Conservation (phyloP, 345 rosid genomes). For the Abelmoschus esculentus region DNA sequence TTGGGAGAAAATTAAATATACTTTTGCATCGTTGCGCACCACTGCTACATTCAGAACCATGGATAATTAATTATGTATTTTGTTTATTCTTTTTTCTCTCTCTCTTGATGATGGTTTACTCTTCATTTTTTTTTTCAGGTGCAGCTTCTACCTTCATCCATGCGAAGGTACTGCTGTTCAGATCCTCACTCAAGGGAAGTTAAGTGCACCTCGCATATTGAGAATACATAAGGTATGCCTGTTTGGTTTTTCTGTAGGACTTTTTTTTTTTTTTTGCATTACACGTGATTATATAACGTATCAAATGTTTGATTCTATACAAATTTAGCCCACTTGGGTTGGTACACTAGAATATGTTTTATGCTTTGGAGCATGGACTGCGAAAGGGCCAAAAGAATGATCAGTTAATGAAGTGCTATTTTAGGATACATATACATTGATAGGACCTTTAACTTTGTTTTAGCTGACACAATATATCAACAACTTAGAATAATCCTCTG, state of each 20-base stretch:
- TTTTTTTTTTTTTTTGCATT: not conserved
- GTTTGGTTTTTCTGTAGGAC: conserved; percentile 7
- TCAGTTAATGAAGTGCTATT: not conserved
- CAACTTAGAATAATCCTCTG: not conserved
- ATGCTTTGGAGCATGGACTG: not conserved
- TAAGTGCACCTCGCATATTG: conserved; percentile 96
- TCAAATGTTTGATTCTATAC: not conserved
- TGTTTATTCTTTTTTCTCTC: not conserved
- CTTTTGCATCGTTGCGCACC: not conserved
- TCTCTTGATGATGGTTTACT: not conserved
- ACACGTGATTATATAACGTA: not conserved
- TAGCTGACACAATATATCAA: not conserved
- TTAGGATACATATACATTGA: not conserved
- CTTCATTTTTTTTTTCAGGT: conserved; percentile 42
- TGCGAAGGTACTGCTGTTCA: conserved; percentile 80
- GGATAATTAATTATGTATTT: not conserved
- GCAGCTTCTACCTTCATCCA: conserved; percentile 93
- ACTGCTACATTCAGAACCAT: not conserved
- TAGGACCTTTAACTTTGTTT: conserved; percentile 1
- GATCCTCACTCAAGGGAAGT: conserved; percentile 90
- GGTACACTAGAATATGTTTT: not conserved
- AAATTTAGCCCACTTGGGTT: not conserved
- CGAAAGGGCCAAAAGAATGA: not conserved
- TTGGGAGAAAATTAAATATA: not conserved
- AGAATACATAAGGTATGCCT: conserved; percentile 81